Evolutionary conservation across 495 filamentous ascomycete genomes (phyloP).

Genomic region (Xeromyces bisporus): DNA sequence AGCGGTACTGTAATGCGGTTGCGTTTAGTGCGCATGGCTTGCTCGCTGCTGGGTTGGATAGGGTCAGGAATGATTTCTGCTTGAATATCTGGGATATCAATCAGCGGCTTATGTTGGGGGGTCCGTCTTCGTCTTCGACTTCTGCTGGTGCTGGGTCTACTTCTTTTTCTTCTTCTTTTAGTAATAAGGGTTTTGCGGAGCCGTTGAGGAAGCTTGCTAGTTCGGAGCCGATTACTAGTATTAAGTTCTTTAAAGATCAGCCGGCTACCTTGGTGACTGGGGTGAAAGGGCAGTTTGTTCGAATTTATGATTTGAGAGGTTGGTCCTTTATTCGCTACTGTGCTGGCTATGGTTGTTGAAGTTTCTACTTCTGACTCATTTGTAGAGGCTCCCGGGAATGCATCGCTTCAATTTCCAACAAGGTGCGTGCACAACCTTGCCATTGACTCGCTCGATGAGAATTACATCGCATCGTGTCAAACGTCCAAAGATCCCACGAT

Average conservation of each 20-base stretch:
- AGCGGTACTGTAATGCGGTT: conserved; percentile 79
- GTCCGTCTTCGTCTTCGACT: no score
- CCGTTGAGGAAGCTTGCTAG: conserved; percentile 58
- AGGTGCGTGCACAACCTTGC: conserved; percentile 79
- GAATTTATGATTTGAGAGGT: conserved; percentile 88
- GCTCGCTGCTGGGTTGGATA: conserved; percentile 76
- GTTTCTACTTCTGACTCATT: neutral
- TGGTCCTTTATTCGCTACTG: conserved; percentile 7
- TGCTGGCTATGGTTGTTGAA: neutral
- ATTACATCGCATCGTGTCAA: conserved; percentile 85
- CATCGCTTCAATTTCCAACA: conserved; percentile 49
- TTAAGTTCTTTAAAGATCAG: conserved; percentile 77
- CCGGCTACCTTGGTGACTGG: conserved; percentile 69
- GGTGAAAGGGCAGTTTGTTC: conserved; percentile 67
- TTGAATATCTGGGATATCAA: conserved; percentile 89
- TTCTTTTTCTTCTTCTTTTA: no score
- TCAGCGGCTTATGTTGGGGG: conserved; percentile 33
- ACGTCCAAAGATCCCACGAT: conserved; percentile 49
- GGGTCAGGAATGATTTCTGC: conserved; percentile 82
- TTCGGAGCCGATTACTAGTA: conserved; percentile 74
- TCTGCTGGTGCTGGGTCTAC: no score
- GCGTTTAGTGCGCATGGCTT: conserved; percentile 67
- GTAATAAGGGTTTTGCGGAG: conserved; percentile 34
- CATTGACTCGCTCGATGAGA: conserved; percentile 77
- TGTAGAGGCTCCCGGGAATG: conserved; percentile 36